Conservation (phyloP, 225 moss, liverwort and hornwort species). For the Polytrichum formosum region DNA sequence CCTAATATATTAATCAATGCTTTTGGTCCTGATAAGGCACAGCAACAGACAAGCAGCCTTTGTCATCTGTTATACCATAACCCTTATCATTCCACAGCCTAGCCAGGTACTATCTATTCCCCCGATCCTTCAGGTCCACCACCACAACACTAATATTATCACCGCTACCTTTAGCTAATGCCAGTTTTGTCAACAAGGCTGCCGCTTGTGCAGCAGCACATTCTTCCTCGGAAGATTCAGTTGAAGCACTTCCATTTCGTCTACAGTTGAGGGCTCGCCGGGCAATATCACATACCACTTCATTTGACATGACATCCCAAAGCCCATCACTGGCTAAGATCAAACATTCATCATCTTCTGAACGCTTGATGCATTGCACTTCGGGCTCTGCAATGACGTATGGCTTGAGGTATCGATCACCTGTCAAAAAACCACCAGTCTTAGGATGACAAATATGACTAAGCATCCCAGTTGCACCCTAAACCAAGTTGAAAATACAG, state of each 20-base stretch:
- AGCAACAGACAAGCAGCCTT: conserved; percentile 12
- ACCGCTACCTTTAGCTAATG: conserved; percentile 84
- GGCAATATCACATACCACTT: conserved; percentile 85
- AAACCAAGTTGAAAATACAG: no score
- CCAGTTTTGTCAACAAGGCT: conserved; percentile 75
- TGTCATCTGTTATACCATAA: conserved; percentile 10
- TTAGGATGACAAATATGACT: no score
- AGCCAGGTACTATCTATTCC: conserved; percentile 46
- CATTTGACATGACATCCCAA: conserved; percentile 95
- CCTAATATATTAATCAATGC: conserved; percentile 32
- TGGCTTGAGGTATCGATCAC: conserved; percentile 92
- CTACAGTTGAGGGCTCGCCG: conserved; percentile 44
- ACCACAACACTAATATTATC: conserved; percentile 98
- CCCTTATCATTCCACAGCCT: conserved; percentile 12
- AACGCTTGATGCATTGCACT: conserved; percentile 68
- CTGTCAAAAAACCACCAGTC: conserved; percentile 18
- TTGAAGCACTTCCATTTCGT: conserved; percentile 22
- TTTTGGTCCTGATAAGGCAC: conserved; percentile 10
- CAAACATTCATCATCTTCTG: conserved; percentile 81
- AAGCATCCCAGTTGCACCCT: no score
- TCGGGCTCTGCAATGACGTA: conserved; percentile 92
- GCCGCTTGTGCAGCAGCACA: conserved; percentile 74
- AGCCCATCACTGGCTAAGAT: conserved; percentile 96
- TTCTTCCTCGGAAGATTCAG: conserved; percentile 41
- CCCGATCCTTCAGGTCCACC: conserved; percentile 60